phyloP scores from a whole-genome alignment of 2,329 filamentous ascomycete genomes.

The Aspergillus brasiliensis region DNA sequence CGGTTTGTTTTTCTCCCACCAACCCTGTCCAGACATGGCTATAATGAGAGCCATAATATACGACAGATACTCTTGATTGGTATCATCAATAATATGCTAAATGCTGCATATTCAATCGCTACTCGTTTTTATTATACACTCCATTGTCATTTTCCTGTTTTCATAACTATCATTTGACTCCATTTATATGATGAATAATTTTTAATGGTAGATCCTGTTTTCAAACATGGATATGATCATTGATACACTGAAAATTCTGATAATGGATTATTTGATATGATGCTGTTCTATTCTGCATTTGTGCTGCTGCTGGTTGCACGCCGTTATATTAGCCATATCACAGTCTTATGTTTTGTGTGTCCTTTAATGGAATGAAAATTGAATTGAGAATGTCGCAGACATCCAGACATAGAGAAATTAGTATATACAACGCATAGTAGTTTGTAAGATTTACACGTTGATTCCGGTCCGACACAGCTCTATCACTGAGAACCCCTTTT shows the following conservation, averaged over 20 bases:
- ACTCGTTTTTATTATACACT: not conserved
- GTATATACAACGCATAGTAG: not conserved
- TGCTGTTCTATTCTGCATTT: not conserved
- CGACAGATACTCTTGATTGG: not conserved
- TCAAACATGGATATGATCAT: conserved; percentile 39
- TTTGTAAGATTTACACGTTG: not conserved
- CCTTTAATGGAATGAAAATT: not conserved
- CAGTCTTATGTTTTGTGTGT: not conserved
- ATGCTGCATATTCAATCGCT: not conserved
- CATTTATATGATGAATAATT: conserved; percentile 38
- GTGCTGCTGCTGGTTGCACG: not conserved
- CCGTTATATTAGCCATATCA: not conserved
- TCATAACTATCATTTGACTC: not conserved
- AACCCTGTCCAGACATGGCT: not conserved
- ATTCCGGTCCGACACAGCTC: not conserved
- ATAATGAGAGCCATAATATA: not conserved
- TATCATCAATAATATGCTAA: not conserved
- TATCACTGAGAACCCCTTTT: conserved; percentile 9
- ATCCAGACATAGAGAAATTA: not conserved
- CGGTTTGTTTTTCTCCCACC: not conserved
- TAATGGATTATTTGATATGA: conserved; percentile 20
- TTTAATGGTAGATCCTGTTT: conserved; percentile 34
- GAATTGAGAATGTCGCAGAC: not conserved
- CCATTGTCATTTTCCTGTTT: not conserved
- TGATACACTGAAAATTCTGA: conserved; percentile 47